phyloP scores from a whole-genome alignment of 208 protist genomes.

The Trypanosomatidae sp. region DNA sequence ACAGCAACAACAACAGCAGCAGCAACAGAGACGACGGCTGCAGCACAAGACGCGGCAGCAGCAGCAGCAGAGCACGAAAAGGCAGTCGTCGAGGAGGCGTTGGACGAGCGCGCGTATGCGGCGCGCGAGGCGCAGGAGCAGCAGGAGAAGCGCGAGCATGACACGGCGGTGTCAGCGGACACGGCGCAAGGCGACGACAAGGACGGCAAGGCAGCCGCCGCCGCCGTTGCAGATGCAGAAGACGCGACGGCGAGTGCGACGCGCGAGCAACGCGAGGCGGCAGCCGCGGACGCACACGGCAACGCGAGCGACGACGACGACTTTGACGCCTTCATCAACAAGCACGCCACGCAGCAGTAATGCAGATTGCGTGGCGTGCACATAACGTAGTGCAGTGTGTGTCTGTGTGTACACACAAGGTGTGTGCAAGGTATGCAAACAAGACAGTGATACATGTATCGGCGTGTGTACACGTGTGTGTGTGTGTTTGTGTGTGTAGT shows the following conservation, averaged over 20 bases:
- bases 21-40: too few species aligned
- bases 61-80: neutral
- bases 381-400: too few species aligned
- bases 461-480: too few species aligned
- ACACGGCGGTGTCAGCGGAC: neutral
- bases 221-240: too few species aligned
- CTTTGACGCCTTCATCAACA: slow-evolving; percentile 63
- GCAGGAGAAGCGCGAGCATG: neutral
- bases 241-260: neutral
- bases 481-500: too few species aligned
- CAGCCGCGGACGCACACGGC: too few species aligned
- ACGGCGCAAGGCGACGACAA: neutral
- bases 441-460: too few species aligned
- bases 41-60: too few species aligned
- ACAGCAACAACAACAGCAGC: too few species aligned
- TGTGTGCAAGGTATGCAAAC: too few species aligned
- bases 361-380: too few species aligned
- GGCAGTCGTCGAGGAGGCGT: neutral
- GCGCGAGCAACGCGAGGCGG: neutral
- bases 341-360: slow-evolving; percentile 3
- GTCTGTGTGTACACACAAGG: too few species aligned
- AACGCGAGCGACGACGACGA: slow-evolving; percentile 32
- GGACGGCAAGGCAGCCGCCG: neutral
- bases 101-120: neutral
- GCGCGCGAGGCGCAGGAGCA: neutral